Evolutionary conservation across 1,139 yeast genomes (phyloP), one percentile per base, ranked within the genome.

Genomic region (Wickerhamiella pararugosa): DNA sequence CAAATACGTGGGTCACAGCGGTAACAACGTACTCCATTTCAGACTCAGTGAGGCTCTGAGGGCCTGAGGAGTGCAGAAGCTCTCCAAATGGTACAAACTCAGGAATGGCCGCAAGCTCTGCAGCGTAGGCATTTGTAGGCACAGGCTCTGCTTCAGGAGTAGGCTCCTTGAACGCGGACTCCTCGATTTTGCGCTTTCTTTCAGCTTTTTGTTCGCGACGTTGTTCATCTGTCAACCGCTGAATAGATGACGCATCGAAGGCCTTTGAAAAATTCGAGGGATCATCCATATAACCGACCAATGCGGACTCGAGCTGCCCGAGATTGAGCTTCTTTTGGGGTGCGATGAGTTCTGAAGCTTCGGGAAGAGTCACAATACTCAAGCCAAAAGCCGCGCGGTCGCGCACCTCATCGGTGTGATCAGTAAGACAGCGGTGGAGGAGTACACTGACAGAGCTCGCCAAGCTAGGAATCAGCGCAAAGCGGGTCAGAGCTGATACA

Each of bases 341-440:
- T 45, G 79, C 73, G 50, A 84, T 70, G 51, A 79, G 73, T 39
- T 63, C 61, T 36, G 59, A 55, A 32, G 73, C 68, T 43, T 71
- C 72, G 41, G 69, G 65, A 34, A 70, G 65, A 44, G 66, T 61
- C 5, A 66, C 54, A 35, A 67, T 69, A 46, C 84, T 72, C 49
- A 87, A 73, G 50, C 75, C 72, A 51, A 90, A 69, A 2, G 94
- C 84, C 6, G 98, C 96, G 59, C 99, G 78, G 60, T 90, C 99
- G 67, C 99, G 83, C 33, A 92, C 98, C 64, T 90, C 99, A 62
- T 90, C 98, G 59, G 90, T 95, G 38, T 70, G 74, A 63, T 90
- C 99, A 51, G 76, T 82, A 54, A 82, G 71, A 53, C 94, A 86
- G 64, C 97, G 78, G 46, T 72, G 70, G 53, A 90, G 72, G 51